Evolutionary conservation across 495 filamentous ascomycete species (phyloP).

Genomic region (Rostrohypoxylon terebratum): DNA sequence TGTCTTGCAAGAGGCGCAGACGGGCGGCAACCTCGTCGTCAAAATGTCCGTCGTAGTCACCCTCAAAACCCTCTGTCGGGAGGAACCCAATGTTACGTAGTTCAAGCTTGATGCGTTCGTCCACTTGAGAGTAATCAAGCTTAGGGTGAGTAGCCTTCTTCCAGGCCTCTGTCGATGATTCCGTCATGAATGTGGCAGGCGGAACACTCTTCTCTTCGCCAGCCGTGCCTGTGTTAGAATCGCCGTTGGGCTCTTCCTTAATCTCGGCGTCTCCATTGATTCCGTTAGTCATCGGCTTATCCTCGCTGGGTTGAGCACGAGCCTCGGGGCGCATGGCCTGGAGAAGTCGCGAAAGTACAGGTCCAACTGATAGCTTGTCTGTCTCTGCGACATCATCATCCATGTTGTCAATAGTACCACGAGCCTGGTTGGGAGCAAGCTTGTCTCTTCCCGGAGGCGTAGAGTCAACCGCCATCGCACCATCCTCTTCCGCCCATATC

Average conservation of each 20-base stretch:
- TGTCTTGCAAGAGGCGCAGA: constrained; percentile 82
- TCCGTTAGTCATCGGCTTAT: constrained; percentile 67
- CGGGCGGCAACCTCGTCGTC: constrained; percentile 96
- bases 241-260: constrained; percentile 65
- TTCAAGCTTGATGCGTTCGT: constrained; percentile 90
- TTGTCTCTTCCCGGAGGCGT: constrained; percentile 68
- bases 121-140: constrained; percentile 84
- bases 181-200: constrained; percentile 80
- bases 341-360: constrained; percentile 83
- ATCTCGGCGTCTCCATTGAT: constrained; percentile 65
- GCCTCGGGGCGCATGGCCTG: constrained; percentile 86
- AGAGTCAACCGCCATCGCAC: constrained; percentile 74
- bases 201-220: constrained; percentile 64
- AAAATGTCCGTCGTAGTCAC: constrained; percentile 86
- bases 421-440: constrained; percentile 80
- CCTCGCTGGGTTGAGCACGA: constrained; percentile 69
- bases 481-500: constrained; percentile 93
- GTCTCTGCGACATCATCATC: constrained; percentile 86
- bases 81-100: constrained; percentile 94
- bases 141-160: constrained; percentile 70
- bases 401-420: constrained; percentile 85
- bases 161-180: constrained; percentile 70
- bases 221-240: constrained; percentile 52
- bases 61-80: constrained; percentile 68
- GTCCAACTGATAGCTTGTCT: constrained; percentile 90